Evolutionary conservation across 805 yeast genomes (phyloP).

Genomic region (Starmerella powellii): DNA sequence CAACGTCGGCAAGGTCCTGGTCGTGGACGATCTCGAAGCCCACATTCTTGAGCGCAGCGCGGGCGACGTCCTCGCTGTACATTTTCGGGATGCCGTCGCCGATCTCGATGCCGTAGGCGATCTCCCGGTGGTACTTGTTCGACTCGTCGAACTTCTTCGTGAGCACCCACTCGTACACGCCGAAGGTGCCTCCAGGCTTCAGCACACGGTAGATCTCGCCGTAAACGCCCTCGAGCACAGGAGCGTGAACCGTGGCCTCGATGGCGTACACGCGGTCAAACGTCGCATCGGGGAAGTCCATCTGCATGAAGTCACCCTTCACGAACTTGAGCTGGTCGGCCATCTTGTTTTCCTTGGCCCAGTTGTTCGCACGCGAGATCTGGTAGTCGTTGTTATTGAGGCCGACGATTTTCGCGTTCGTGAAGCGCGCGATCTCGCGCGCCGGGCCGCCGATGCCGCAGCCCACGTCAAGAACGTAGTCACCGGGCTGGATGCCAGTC

Average conservation of each 20-base stretch:
- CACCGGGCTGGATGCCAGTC: conserved; percentile 65
- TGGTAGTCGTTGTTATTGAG: conserved; percentile 93
- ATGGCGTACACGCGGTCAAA: conserved; percentile 97
- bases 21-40: conserved; percentile 74
- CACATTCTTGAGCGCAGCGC: conserved; percentile 67
- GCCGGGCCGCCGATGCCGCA: conserved; percentile 99
- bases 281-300: conserved; percentile 83
- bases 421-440: conserved; percentile 84
- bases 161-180: conserved; percentile 99
- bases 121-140: conserved; percentile 80
- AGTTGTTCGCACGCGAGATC: conserved; percentile 77
- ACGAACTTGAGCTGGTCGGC: conserved; percentile 69
- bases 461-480: conserved; percentile 92
- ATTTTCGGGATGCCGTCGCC: conserved; percentile 99
- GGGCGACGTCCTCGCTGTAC: conserved; percentile 77
- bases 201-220: conserved; percentile 85
- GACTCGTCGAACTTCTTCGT: conserved; percentile 82
- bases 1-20: conserved; percentile 69
- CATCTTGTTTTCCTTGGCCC: conserved; percentile 55
- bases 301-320: conserved; percentile 98
- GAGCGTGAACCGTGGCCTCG: conserved; percentile 98
- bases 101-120: conserved; percentile 92
- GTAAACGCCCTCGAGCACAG: conserved; percentile 89
- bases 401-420: conserved; percentile 77
- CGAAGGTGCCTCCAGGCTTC: conserved; percentile 96